These are phyloP conservation scores for Pleurotus citrinopileatus DNA, from an alignment of 768 basidiomycete genomes.

Conservation along the genomic window DNA sequence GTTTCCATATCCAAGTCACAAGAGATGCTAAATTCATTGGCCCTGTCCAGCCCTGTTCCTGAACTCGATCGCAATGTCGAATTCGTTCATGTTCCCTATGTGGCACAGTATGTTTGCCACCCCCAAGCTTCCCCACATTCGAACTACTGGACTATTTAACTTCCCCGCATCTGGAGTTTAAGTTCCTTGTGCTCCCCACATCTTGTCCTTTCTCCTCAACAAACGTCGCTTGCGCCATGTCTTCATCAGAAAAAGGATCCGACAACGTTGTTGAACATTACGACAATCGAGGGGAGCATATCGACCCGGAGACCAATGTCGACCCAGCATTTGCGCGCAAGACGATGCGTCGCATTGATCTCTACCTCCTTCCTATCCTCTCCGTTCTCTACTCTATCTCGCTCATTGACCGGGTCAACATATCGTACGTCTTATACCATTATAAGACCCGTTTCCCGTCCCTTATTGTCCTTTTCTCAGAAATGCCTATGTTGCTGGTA, in stretches of 20 bases:
- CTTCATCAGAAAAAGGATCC: constrained; percentile 3
- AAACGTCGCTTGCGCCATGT: constrained; percentile 2
- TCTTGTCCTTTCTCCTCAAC: not conserved
- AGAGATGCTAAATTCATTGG: constrained; percentile 1
- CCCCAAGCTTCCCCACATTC: constrained; percentile 5
- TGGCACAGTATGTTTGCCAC: not conserved
- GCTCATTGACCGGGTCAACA: constrained; percentile 43
- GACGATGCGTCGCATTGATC: constrained; percentile 33
- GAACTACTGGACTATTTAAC: constrained; percentile 9
- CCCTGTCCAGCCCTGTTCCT: not conserved
- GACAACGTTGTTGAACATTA: constrained; percentile 7
- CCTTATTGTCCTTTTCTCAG: constrained; percentile 20
- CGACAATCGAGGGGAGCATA: constrained; percentile 2
- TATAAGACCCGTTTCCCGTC: not conserved
- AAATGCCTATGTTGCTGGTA: constrained; percentile 30
- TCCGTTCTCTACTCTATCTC: constrained; percentile 39
- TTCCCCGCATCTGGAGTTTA: constrained; percentile 7
- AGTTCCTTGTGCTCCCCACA: not conserved
- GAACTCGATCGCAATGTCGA: not conserved
- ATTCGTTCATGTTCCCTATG: constrained; percentile 1
- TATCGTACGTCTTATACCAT: constrained; percentile 13
- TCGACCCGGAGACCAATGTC: constrained; percentile 4
- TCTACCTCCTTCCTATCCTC: constrained; percentile 40
- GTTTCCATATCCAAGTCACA: not conserved
- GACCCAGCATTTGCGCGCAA: constrained; percentile 6